These are phyloP conservation scores for Gymnopilus junonius DNA, from an alignment of 768 basidiomycete genomes.

Conservation along the genomic window DNA sequence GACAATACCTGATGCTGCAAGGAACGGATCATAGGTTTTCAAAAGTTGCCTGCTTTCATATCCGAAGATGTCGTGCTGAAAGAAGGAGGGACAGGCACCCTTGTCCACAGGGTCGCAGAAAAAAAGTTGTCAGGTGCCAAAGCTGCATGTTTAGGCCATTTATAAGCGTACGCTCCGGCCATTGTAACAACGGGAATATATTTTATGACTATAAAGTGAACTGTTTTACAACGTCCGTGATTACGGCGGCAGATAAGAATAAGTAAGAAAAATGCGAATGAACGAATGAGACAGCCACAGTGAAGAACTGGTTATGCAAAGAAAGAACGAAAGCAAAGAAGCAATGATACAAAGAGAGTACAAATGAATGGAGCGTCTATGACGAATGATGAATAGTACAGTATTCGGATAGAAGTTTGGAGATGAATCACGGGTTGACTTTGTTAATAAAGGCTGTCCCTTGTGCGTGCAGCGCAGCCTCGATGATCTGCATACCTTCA, in stretches of 20 bases:
- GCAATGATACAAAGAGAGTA: neutral
- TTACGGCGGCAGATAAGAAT: neutral
- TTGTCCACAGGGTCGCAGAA: no score
- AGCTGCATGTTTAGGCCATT: no score
- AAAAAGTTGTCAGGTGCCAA: no score
- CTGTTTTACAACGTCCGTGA: neutral
- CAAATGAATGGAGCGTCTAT: neutral
- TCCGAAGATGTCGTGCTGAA: no score
- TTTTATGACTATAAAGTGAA: neutral
- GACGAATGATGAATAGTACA: neutral
- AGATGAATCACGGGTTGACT: slow-evolving; percentile 23
- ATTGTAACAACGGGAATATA: neutral
- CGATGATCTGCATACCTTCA: slow-evolving; percentile 65
- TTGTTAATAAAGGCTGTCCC: slow-evolving; percentile 26
- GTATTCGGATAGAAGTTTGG: neutral
- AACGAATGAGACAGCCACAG: neutral
- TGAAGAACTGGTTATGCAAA: neutral
- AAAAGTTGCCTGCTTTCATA: no score
- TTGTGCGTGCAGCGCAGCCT: slow-evolving; percentile 37
- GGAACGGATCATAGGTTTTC: no score
- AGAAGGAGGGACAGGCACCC: no score
- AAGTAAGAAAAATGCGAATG: neutral
- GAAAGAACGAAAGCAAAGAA: neutral
- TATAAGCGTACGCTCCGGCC: no score
- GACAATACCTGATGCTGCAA: no score